Percentiles rank a stretch among this genome's conserved stretches.
phyloP scores from a whole-genome alignment of 768 basidiomycete species.

The Clathrus columnatus region DNA sequence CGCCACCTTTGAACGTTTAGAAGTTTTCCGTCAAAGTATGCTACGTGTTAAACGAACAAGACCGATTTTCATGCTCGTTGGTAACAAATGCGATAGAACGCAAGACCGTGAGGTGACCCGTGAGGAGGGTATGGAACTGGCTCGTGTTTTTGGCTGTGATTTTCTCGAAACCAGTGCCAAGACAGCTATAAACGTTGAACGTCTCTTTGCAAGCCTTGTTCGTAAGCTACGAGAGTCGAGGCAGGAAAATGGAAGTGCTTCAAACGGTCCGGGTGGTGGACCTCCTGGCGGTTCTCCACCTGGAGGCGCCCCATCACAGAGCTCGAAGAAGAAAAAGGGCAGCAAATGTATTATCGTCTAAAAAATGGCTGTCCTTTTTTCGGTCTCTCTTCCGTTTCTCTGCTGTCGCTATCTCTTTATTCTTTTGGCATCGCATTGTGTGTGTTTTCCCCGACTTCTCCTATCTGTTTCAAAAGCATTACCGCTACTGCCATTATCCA shows the following conservation, averaged over 20 bases:
- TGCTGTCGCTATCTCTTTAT: conserved; percentile 32
- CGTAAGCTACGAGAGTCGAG: conserved; percentile 50
- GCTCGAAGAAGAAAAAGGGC: conserved; percentile 35
- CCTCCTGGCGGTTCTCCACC: conserved; percentile 27
- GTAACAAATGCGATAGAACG: conserved; percentile 93
- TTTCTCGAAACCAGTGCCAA: conserved; percentile 98
- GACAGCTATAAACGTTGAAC: conserved; percentile 86
- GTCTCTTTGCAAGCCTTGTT: conserved; percentile 81
- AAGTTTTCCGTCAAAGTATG: conserved; percentile 86
- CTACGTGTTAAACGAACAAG: conserved; percentile 77
- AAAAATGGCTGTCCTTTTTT: conserved; percentile 52
- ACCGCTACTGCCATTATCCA: not conserved
- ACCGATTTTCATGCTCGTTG: conserved; percentile 88
- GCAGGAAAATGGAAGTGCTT: not conserved
- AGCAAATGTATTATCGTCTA: conserved; percentile 75
- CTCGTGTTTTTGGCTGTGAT: conserved; percentile 79
- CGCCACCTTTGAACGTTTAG: conserved; percentile 82
- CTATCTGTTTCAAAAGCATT: conserved; percentile 15
- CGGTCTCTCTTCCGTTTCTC: conserved; percentile 56
- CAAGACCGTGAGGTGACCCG: conserved; percentile 84
- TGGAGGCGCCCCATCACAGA: conserved; percentile 31
- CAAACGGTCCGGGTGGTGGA: not conserved
- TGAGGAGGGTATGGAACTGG: conserved; percentile 79
- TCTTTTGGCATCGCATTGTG: conserved; percentile 50
- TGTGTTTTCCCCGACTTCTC: conserved; percentile 74